Conservation (phyloP, 257 asterid species). For the Gynochthodes officinalis region DNA sequence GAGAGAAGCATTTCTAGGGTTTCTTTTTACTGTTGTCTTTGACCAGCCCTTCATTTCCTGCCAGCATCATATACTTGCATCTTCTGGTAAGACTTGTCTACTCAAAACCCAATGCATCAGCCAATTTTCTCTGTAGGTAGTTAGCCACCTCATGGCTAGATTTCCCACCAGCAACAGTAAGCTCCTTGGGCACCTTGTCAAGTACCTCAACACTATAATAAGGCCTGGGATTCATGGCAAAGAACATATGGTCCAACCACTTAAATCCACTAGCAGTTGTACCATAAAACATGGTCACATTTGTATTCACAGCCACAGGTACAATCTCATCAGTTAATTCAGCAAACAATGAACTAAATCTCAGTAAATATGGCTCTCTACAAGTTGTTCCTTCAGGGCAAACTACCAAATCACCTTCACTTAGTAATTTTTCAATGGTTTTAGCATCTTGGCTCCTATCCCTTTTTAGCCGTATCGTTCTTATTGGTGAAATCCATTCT, state of each 20-base stretch:
- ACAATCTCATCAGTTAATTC: conserved; percentile 76
- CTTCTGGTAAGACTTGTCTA: conserved; percentile 74
- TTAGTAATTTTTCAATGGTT: conserved; percentile 47
- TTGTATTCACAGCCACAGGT: conserved; percentile 76
- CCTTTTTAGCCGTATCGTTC: conserved; percentile 56
- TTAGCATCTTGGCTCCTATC: conserved; percentile 54
- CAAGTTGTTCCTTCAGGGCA: conserved; percentile 99
- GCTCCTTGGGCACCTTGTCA: conserved; percentile 52
- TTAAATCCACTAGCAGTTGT: conserved; percentile 90
- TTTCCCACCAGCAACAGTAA: conserved; percentile 70
- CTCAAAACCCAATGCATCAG: conserved; percentile 72
- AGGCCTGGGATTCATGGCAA: conserved; percentile 80
- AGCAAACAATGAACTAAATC: conserved; percentile 86
- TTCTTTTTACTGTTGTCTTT: conserved; percentile 14
- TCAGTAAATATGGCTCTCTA: conserved; percentile 75
- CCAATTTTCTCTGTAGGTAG: conserved; percentile 60
- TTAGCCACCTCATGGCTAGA: conserved; percentile 80
- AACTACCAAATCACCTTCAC: conserved; percentile 73
- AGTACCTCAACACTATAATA: conserved; percentile 45
- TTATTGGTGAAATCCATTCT: conserved; percentile 67
- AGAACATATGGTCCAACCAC: conserved; percentile 81
- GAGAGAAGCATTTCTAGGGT: neutral
- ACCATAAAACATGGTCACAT: conserved; percentile 80
- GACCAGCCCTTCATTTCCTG: conserved; percentile 89
- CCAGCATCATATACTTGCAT: conserved; percentile 86